Conservation (phyloP, 768 basidiomycete species). For the Auricularia sp. region DNA sequence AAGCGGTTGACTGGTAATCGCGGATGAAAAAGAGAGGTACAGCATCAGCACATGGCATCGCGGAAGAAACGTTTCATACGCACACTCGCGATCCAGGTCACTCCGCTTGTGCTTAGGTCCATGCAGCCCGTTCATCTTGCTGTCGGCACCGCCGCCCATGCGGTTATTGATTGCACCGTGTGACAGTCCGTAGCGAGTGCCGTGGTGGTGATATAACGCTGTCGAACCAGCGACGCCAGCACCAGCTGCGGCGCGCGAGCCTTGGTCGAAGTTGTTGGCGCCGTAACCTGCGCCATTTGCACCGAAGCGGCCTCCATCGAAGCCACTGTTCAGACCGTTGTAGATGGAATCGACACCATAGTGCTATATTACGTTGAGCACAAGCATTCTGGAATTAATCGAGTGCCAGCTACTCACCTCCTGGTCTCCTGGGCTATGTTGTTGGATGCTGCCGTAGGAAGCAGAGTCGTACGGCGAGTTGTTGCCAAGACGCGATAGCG, state of each 20-base stretch:
- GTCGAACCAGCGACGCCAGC: constrained; percentile 45
- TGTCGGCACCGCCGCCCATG: constrained; percentile 36
- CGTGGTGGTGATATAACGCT: constrained; percentile 69
- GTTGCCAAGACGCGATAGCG: constrained; percentile 56
- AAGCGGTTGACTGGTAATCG: constrained; percentile 76
- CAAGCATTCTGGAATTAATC: constrained; percentile 2
- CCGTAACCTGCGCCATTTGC: constrained; percentile 30
- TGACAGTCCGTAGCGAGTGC: constrained; percentile 64
- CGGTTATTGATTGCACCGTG: constrained; percentile 41
- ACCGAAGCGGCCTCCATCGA: constrained; percentile 30
- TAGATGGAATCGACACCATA: constrained; percentile 50
- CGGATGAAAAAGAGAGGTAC: background rate
- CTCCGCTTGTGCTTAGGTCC: constrained; percentile 93
- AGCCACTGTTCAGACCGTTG: constrained; percentile 30
- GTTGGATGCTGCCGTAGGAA: constrained; percentile 43
- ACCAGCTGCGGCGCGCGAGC: constrained; percentile 25
- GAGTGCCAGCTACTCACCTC: constrained; percentile 28
- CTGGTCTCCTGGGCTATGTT: constrained; percentile 41
- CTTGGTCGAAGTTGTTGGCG: constrained; percentile 46
- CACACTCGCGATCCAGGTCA: constrained; percentile 82
- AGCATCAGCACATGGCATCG: background rate
- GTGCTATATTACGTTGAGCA: constrained; percentile 23
- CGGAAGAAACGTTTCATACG: constrained; percentile 11
- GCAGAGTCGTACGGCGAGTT: constrained; percentile 10
- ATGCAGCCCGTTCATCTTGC: constrained; percentile 83